Percentiles rank a stretch among this genome's conserved stretches.
These are phyloP conservation scores for Scleroderma citrinum DNA, from an alignment of 768 basidiomycete species.

Conservation along the genomic window DNA sequence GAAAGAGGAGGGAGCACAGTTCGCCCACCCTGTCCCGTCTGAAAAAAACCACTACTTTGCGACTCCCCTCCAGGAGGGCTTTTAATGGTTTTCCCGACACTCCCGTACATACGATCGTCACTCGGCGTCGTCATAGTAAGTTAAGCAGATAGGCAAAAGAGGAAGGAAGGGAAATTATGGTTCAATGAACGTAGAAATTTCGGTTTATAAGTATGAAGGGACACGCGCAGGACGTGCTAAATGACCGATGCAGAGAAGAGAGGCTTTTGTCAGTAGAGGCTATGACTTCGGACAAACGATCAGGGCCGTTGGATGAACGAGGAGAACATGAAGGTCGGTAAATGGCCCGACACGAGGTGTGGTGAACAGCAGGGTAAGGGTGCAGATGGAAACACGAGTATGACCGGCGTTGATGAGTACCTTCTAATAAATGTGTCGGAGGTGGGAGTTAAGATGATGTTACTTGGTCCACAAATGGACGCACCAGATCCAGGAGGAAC, in stretches of 20 bases:
- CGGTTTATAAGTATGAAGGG: constrained; percentile 44
- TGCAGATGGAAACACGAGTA: constrained; percentile 27
- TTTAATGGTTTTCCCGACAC: constrained; percentile 55
- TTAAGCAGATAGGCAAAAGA: constrained; percentile 54
- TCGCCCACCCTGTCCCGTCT: constrained; percentile 84
- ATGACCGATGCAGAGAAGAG: constrained; percentile 31
- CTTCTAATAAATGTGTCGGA: constrained; percentile 28
- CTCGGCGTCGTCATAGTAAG: constrained; percentile 64
- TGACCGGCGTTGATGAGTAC: constrained; percentile 24
- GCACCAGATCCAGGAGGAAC: constrained; percentile 16
- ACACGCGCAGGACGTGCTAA: constrained; percentile 40
- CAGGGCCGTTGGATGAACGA: constrained; percentile 42
- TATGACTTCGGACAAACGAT: constrained; percentile 33
- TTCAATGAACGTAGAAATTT: constrained; percentile 47
- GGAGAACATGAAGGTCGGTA: constrained; percentile 43
- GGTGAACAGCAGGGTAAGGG: constrained; percentile 35
- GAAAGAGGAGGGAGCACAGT: constrained; percentile 82
- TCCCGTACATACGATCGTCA: constrained; percentile 67
- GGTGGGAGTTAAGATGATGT: constrained; percentile 24
- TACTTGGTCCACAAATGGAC: constrained; percentile 13
- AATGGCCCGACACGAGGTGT: constrained; percentile 43
- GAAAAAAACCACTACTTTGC: constrained; percentile 62
- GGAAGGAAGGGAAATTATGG: constrained; percentile 38
- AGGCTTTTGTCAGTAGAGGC: constrained; percentile 32
- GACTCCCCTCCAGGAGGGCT: constrained; percentile 59